A percentile compares a stretch with the other conserved stretches of the same genome.
Evolutionary conservation across 2,329 filamentous ascomycete species (phyloP).

Genomic region (Diaporthe helianthi): DNA sequence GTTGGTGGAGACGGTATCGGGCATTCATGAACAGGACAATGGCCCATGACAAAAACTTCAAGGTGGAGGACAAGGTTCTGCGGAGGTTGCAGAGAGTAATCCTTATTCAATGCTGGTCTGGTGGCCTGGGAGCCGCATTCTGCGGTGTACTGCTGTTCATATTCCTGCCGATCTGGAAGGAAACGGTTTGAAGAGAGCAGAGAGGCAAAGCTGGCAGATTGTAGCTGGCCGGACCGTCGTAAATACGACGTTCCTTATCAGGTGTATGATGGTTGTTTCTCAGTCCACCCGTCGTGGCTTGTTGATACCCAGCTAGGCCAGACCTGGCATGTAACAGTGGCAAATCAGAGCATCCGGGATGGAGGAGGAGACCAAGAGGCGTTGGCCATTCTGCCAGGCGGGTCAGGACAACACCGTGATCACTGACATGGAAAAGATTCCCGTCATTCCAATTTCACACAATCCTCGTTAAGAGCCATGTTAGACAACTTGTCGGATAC

Average conservation of each 20-base stretch:
- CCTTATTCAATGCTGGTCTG: conserved; percentile 50
- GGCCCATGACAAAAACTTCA: conserved; percentile 43
- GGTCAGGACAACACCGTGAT: not conserved
- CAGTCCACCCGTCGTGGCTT: conserved; percentile 2
- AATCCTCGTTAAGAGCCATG: not conserved
- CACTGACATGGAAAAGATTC: not conserved
- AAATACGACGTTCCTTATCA: not conserved
- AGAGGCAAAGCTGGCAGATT: not conserved
- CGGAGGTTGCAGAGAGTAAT: conserved; percentile 53
- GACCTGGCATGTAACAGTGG: conserved; percentile 14
- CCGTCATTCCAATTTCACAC: not conserved
- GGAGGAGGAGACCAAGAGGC: not conserved
- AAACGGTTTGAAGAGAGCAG: conserved; percentile 39
- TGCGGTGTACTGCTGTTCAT: conserved; percentile 50
- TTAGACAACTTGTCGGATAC: not conserved
- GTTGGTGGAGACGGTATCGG: conserved; percentile 21
- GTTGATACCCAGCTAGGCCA: conserved; percentile 21
- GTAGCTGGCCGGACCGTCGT: not conserved
- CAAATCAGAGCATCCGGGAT: not conserved
- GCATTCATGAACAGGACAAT: conserved; percentile 26
- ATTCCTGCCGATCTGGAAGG: conserved; percentile 52
- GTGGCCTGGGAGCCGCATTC: conserved; percentile 47
- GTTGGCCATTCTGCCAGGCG: not conserved
- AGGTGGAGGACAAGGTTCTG: conserved; percentile 52
- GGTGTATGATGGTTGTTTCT: conserved; percentile 5